Conservation (phyloP, 2,329 filamentous ascomycete species). For the Colletotrichum noveboracense region DNA sequence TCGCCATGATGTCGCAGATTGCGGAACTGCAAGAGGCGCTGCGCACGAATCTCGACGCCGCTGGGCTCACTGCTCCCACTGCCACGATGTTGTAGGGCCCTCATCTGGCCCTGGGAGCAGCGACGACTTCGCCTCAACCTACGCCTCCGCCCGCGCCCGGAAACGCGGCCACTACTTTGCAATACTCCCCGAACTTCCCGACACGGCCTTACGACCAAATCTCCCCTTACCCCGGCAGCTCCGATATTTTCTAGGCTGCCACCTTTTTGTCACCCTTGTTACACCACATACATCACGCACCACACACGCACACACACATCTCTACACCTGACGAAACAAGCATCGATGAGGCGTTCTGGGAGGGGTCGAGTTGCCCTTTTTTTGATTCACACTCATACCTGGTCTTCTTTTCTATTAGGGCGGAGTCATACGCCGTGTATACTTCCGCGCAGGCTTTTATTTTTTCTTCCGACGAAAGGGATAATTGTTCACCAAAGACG, state of each 20-base stretch:
- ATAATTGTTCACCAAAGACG: neutral
- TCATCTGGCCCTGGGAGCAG: constrained; percentile 26
- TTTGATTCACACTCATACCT: constrained; percentile 1
- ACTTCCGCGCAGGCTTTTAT: neutral
- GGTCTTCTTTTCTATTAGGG: neutral
- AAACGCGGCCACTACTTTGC: neutral
- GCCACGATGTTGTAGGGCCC: constrained; percentile 44
- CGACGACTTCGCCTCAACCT: neutral
- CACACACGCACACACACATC: neutral
- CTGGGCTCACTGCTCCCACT: constrained; percentile 41
- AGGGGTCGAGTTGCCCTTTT: neutral
- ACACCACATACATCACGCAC: neutral
- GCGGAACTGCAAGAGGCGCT: constrained; percentile 49
- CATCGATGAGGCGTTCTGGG: constrained; percentile 20
- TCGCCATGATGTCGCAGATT: constrained; percentile 55
- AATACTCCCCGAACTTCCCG: neutral
- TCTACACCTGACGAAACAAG: constrained; percentile 10
- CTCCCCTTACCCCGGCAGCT: constrained; percentile 10
- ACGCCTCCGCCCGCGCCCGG: neutral
- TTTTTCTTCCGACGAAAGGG: neutral
- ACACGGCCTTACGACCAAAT: constrained; percentile 13
- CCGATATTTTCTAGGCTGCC: constrained; percentile 5
- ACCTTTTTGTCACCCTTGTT: neutral
- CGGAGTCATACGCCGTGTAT: neutral
- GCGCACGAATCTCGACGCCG: constrained; percentile 27